phyloP scores from a whole-genome alignment of 129 eudicot species.

The Cynara cardunculus region DNA sequence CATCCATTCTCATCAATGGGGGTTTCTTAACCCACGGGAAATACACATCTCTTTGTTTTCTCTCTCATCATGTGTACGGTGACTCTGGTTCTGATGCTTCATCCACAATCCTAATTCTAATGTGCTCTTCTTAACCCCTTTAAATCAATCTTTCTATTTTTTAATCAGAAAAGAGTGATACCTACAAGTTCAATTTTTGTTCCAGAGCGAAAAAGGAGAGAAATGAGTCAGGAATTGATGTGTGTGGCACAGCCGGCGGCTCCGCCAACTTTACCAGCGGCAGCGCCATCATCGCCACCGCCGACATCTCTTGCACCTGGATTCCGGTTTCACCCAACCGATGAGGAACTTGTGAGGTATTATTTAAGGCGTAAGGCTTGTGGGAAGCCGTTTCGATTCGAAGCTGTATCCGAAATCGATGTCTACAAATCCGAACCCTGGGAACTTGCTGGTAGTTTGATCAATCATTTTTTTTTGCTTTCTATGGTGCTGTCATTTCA shows the following conservation, averaged over 20 bases:
- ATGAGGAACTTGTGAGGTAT: slow-evolving; percentile 77
- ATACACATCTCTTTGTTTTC: background rate
- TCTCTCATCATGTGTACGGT: slow-evolving; percentile 8
- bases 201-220: background rate
- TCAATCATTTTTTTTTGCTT: background rate
- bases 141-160: slow-evolving; percentile 6
- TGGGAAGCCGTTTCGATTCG: slow-evolving; percentile 67
- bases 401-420: slow-evolving; percentile 73
- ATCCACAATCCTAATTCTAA: slow-evolving; percentile 22
- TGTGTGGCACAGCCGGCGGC: slow-evolving; percentile 14
- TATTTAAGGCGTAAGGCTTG: slow-evolving; percentile 72
- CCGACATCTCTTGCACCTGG: slow-evolving; percentile 80
- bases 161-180: background rate
- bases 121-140: slow-evolving; percentile 8
- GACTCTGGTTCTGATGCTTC: slow-evolving; percentile 20
- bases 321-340: slow-evolving; percentile 88
- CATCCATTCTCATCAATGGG: slow-evolving; percentile 33
- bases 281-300: slow-evolving; percentile 36
- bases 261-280: slow-evolving; percentile 11
- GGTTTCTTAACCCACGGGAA: slow-evolving; percentile 52
- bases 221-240: slow-evolving; percentile 56
- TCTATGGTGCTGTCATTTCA: background rate
- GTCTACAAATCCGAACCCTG: slow-evolving; percentile 91
- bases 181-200: background rate
- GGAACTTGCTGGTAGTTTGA: slow-evolving; percentile 68